These are phyloP conservation scores for Fusarium cyanostomum DNA, from an alignment of 2,329 filamentous ascomycete genomes.

Conservation along the genomic window DNA sequence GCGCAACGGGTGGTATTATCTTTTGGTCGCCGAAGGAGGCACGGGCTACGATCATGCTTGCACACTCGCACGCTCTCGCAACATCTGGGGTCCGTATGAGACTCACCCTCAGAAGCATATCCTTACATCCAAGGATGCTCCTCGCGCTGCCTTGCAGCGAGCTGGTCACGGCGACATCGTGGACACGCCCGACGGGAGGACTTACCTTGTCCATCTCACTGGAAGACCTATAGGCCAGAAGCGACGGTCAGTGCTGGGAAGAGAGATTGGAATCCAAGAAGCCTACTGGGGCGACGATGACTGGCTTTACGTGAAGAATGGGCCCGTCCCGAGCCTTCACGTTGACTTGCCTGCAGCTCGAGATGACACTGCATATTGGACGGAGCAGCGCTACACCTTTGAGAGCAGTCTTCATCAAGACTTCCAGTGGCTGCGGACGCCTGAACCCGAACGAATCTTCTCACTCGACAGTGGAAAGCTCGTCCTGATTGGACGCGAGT, in stretches of 20 bases:
- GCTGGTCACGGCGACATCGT: constrained; percentile 65
- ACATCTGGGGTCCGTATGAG: constrained; percentile 71
- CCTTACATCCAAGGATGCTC: constrained; percentile 62
- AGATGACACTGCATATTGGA: constrained; percentile 62
- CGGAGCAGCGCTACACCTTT: constrained; percentile 59
- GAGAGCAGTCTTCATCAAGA: constrained; percentile 57
- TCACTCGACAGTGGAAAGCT: constrained; percentile 51
- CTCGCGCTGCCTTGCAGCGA: constrained; percentile 60
- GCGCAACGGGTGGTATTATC: constrained; percentile 67
- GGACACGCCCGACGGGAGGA: constrained; percentile 61
- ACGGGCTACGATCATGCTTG: constrained; percentile 69
- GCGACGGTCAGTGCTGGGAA: constrained; percentile 62
- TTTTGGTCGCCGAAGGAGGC: constrained; percentile 68
- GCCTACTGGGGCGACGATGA: constrained; percentile 67
- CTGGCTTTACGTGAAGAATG: constrained; percentile 70
- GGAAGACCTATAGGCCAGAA: constrained; percentile 62
- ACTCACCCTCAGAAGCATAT: constrained; percentile 66
- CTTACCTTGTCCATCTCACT: constrained; percentile 63
- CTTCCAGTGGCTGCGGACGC: constrained; percentile 67
- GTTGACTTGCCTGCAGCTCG: constrained; percentile 60
- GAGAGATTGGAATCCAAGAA: constrained; percentile 67
- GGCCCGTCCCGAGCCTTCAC: constrained; percentile 62
- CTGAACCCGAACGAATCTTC: constrained; percentile 64
- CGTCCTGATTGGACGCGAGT: constrained; percentile 60
- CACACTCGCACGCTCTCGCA: constrained; percentile 63